Conservation (phyloP, 2,329 filamentous ascomycete species). For the Colletotrichum theobromicola region DNA sequence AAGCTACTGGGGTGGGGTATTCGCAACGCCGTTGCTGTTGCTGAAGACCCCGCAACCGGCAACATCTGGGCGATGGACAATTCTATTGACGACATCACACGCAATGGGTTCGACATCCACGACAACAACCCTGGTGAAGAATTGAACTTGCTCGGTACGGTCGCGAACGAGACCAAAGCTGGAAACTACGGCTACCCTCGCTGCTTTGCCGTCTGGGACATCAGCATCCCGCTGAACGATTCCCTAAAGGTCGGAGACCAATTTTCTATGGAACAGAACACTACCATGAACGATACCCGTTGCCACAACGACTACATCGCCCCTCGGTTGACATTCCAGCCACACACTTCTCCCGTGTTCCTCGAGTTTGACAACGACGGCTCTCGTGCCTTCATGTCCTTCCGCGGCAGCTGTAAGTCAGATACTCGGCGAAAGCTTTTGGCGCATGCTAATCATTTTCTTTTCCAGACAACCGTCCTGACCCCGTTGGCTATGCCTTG, state of each 20-base stretch:
- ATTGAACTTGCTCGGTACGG: conserved; percentile 72
- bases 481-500: conserved; percentile 53
- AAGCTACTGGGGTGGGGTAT: conserved; percentile 69
- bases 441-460: neutral
- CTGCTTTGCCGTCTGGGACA: conserved; percentile 68
- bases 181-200: conserved; percentile 31
- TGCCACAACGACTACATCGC: conserved; percentile 48
- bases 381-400: conserved; percentile 68
- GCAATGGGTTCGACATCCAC: conserved; percentile 66
- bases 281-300: conserved; percentile 44
- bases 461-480: conserved; percentile 42
- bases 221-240: conserved; percentile 46
- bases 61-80: conserved; percentile 71
- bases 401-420: conserved; percentile 72
- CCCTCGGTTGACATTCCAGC: conserved; percentile 62
- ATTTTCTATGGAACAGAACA: conserved; percentile 46
- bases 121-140: conserved; percentile 76
- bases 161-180: conserved; percentile 41
- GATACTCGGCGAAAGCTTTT: neutral
- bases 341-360: conserved; percentile 75
- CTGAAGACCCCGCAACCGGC: conserved; percentile 61
- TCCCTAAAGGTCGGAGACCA: conserved; percentile 52
- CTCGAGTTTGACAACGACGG: conserved; percentile 68
- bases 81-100: conserved; percentile 67
- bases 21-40: conserved; percentile 74